phyloP scores from a whole-genome alignment of 345 rosid species.

The Citrus glauca region DNA sequence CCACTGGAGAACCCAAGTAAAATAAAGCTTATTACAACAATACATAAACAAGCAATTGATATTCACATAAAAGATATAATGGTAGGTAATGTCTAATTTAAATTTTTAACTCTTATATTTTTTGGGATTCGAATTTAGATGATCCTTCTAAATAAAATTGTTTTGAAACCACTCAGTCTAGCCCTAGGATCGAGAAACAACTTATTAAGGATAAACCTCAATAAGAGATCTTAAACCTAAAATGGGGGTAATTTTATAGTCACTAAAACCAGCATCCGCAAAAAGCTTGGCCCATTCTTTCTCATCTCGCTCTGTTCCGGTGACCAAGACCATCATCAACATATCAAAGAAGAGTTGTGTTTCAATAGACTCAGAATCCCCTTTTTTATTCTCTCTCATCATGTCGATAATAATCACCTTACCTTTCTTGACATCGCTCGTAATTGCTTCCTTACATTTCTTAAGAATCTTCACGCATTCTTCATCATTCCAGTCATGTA shows the following conservation, averaged over 20 bases:
- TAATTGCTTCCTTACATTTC: conserved; percentile 3
- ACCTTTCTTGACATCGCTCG: not conserved
- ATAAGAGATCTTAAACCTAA: conserved; percentile 47
- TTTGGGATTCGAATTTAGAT: no score
- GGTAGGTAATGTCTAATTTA: no score
- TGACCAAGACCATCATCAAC: conserved; percentile 26
- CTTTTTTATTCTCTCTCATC: not conserved
- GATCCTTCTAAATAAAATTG: no score
- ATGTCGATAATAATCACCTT: conserved; percentile 20
- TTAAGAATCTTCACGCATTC: conserved; percentile 2
- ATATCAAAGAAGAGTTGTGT: conserved; percentile 39
- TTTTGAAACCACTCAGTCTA: no score
- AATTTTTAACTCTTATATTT: no score
- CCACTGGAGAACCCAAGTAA: no score
- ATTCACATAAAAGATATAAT: no score
- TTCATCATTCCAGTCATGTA: conserved; percentile 9
- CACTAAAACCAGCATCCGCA: conserved; percentile 28
- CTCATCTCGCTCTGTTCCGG: conserved; percentile 35
- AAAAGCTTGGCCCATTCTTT: conserved; percentile 42
- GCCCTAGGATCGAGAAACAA: no score
- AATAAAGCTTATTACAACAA: no score
- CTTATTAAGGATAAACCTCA: conserved; percentile 42
- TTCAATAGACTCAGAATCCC: conserved; percentile 16
- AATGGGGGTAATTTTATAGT: conserved; percentile 33
- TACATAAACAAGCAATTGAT: no score